Conservation (phyloP, 2,329 filamentous ascomycete genomes). For the Anthostomella pinea region DNA sequence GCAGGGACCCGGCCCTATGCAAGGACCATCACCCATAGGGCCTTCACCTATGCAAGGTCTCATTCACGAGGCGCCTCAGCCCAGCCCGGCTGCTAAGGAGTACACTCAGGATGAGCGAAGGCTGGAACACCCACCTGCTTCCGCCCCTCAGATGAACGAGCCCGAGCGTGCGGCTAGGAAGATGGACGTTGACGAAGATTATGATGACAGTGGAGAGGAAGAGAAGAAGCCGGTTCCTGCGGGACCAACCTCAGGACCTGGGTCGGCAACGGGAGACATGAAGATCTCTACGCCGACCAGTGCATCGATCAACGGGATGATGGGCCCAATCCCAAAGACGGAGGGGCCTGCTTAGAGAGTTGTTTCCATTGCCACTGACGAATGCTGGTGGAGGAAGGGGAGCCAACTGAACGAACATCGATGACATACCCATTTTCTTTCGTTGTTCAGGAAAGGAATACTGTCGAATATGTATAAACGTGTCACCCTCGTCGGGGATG, state of each 20-base stretch:
- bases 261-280: constrained; percentile 47
- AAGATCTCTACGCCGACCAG: constrained; percentile 52
- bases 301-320: constrained; percentile 46
- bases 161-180: constrained; percentile 81
- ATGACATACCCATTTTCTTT: constrained; percentile 26
- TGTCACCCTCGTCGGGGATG: no score
- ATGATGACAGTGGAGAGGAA: constrained; percentile 91
- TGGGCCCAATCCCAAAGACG: constrained; percentile 44
- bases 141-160: constrained; percentile 59
- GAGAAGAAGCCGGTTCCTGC: constrained; percentile 58
- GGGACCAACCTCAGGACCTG: constrained; percentile 41
- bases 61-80: constrained; percentile 50
- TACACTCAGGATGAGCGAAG: constrained; percentile 58
- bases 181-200: constrained; percentile 97
- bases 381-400: constrained; percentile 12
- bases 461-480: no score
- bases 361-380: background rate
- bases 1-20: no score
- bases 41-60: constrained; percentile 53
- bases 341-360: constrained; percentile 34
- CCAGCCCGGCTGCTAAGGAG: constrained; percentile 48
- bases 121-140: constrained; percentile 44
- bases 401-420: constrained; percentile 14
- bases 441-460: constrained; percentile 15
- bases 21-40: constrained; percentile 53